Evolutionary conservation across 163 green algal species (phyloP).

Genomic region (Scenedesmus sp.): DNA sequence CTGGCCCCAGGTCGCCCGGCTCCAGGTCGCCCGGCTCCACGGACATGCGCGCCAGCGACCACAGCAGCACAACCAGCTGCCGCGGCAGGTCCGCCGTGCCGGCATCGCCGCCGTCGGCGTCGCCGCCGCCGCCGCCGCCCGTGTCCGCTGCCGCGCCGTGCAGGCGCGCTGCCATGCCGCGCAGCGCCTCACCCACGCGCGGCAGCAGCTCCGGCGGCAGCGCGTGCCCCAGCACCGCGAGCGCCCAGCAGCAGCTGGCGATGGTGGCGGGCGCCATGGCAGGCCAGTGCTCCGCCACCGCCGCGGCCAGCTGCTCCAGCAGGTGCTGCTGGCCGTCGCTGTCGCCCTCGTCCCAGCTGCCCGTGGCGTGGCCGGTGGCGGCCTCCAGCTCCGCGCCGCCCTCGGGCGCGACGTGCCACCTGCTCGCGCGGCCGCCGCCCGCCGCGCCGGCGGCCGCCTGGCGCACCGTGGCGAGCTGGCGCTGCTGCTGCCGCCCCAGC

Average conservation of each 20-base stretch:
- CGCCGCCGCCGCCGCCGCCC: constrained; percentile 14
- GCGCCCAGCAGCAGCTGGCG: constrained; percentile 12
- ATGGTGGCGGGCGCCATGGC: constrained; percentile 22
- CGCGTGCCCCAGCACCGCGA: neutral
- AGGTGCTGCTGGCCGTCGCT: constrained; percentile 13
- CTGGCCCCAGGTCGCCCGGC: neutral
- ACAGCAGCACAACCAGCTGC: constrained; percentile 37
- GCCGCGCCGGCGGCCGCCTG: constrained; percentile 6
- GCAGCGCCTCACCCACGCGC: neutral
- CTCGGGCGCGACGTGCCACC: neutral
- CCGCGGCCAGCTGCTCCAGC: constrained; percentile 6
- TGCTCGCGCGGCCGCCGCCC: neutral
- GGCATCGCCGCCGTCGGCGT: neutral
- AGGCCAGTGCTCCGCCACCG: constrained; percentile 1
- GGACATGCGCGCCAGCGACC: constrained; percentile 24
- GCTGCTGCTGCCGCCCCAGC: neutral
- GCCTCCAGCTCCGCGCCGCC: neutral
- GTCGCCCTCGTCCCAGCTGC: neutral
- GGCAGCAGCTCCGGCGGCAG: constrained; percentile 18
- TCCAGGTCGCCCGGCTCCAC: constrained; percentile 3
- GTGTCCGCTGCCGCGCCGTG: neutral
- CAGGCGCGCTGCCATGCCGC: constrained; percentile 6
- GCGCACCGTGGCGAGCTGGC: neutral
- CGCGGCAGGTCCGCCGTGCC: neutral
- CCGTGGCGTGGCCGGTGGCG: neutral